Evolutionary conservation across 306 rosid genomes (phyloP), one percentile per base, ranked within the genome.

Genomic region (Fragaria vesca): DNA sequence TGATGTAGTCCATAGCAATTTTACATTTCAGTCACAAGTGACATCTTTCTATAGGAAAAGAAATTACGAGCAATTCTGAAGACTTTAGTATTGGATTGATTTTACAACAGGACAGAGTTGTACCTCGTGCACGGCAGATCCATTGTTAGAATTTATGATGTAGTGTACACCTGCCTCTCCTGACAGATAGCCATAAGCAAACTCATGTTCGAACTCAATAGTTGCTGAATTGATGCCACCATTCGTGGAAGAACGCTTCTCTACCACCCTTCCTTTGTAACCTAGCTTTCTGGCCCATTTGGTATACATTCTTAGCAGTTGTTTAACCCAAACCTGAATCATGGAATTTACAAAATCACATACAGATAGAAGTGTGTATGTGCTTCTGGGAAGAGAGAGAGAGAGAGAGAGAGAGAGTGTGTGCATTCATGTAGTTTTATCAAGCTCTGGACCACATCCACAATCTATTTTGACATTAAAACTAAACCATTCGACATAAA

Each of bases 271-370:
- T 78, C 87, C 97, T 55, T 83, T 85, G 69, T 78, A 81, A 72
- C 94, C 96, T 75, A 84, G 94, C 85, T 78, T 88, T 78, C 83
- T 83, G 71, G 93, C 96, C 97, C 97, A 93, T 77, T 86, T 87
- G 72, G 77, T 71, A 82, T 93, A 93, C 96, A 93, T 93, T 77
- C 63, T 84, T 50, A 88, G 71, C 50, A 93, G 90, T 79, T 80
- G 88, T 46, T 89, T 89, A 69, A 88, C 93, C 97, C 97, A 93
- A 63, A 83, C 79, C 97, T 93, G 83, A 72, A 86, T 72, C 79
- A 84, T 46, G 70, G 34, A 72, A 61, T 77, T 73, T 30, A 51
- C 60, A 77, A 66, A 76, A 65, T 86, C 69, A 85, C 66, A 79
- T 60, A 66, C 11, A 18, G n/a, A 43, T 28, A 21, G 45, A 66